Percentiles rank a stretch among this genome's conserved stretches.
These are phyloP conservation scores for Dendrobium catenatum DNA, from an alignment of 106 monocot genomes.

Conservation along the genomic window DNA sequence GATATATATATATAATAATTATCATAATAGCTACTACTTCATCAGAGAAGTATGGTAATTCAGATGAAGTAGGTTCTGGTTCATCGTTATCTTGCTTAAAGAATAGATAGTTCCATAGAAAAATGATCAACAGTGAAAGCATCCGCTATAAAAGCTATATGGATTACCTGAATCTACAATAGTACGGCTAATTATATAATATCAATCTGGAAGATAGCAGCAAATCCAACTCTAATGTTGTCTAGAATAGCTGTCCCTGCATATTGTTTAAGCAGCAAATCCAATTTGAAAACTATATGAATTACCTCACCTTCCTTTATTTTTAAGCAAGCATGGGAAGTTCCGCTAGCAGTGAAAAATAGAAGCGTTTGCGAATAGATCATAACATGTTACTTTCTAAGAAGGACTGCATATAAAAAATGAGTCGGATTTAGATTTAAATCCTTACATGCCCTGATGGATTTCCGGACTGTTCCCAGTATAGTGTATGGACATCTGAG, in stretches of 20 bases:
- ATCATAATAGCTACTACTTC: too few species aligned
- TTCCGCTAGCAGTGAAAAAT: background rate
- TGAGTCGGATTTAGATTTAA: background rate
- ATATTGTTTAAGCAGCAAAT: too few species aligned
- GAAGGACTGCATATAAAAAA: background rate
- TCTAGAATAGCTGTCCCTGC: too few species aligned
- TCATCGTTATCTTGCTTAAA: background rate
- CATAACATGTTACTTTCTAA: background rate
- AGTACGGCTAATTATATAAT: too few species aligned
- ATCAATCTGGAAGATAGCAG: too few species aligned
- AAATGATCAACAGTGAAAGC: background rate
- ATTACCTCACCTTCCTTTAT: too few species aligned
- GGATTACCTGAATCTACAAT: too few species aligned
- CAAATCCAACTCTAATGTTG: too few species aligned
- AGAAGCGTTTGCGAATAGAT: background rate
- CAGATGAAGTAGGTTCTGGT: background rate
- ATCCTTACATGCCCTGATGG: constrained; percentile 70
- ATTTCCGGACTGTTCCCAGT: constrained; percentile 98
- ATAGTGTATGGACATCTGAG: constrained; percentile 69
- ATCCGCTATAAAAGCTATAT: too few species aligned
- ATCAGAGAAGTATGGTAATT: too few species aligned
- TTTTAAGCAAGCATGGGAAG: background rate
- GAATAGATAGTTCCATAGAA: background rate
- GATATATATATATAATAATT: too few species aligned
- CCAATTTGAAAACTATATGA: too few species aligned